These are phyloP conservation scores for Drosera capensis DNA, from an alignment of 148 eudicot genomes.

Conservation along the genomic window DNA sequence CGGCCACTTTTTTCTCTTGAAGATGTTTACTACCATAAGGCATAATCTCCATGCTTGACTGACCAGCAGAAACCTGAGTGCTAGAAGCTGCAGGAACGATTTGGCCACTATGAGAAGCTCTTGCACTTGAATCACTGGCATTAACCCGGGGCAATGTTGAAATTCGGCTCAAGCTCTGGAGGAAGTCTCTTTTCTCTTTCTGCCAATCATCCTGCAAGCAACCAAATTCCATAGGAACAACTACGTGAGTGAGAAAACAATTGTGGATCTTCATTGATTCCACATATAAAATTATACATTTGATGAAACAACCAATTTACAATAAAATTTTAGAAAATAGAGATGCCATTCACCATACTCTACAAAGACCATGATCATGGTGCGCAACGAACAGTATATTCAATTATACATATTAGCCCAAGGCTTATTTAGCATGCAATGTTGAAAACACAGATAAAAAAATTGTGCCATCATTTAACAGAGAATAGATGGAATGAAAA, in stretches of 20 bases:
- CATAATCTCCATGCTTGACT: slow-evolving; percentile 54
- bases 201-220: slow-evolving; percentile 82
- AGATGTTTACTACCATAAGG: slow-evolving; percentile 43
- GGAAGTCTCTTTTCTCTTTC: slow-evolving; percentile 76
- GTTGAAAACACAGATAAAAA: no score
- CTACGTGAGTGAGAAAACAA: neutral
- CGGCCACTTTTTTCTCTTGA: slow-evolving; percentile 69
- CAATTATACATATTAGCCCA: no score
- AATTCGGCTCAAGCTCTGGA: slow-evolving; percentile 78
- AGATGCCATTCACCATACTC: no score
- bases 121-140: slow-evolving; percentile 27
- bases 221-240: slow-evolving; percentile 1
- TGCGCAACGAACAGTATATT: no score
- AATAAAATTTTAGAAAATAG: no score
- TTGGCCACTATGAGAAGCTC: slow-evolving; percentile 41
- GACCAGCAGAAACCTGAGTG: slow-evolving; percentile 35
- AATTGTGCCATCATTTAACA: no score
- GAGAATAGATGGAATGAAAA: no score
- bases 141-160: slow-evolving; percentile 73
- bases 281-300: neutral
- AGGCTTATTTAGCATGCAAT: no score
- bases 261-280: neutral
- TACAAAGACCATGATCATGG: no score
- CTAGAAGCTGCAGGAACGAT: slow-evolving; percentile 40
- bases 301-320: no score